Evolutionary conservation across 1,284 basidiomycete species (phyloP), one percentile per base, ranked within the genome.

Genomic region (Testicularia cyperi): DNA sequence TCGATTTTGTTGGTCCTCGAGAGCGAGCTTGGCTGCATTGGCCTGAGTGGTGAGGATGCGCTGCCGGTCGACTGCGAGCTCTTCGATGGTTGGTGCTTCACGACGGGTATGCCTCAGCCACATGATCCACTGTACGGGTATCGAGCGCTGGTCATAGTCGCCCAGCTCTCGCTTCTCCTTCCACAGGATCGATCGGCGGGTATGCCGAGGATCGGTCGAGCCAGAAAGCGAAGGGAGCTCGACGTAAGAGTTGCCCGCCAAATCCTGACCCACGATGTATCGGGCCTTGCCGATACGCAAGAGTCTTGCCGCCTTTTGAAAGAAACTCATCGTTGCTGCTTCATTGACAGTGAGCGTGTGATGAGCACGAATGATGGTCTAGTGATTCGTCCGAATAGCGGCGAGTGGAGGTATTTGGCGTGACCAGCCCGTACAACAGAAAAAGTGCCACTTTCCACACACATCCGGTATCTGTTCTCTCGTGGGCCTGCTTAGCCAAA

Each of bases 121-220:
- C 41, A 68, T 68, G 21, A 61, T 56, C 72, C 72, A 75, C 40
- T 75, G 72, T 6, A 70, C 64, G 5, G 72, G 71, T 16, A 75
- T 56, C 6, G 56, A 54, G 19, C 52, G 42, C 27, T 70, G 72
- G 32, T 72, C 70, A 36, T 72, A 68, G 38, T 73, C 70, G 12
- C 54, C 62, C 15, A 49, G 28, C 23, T 67, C 48, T 14, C 28
- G 28, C 9, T 69, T 67, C 26, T 57, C 51, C 19, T 38, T 46
- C 54, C 57, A 70, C 33, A 57, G 38, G 32, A 70, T 58, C 10
- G 52, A 43, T 4, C 70, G 51, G 1, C 65, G 61, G 5, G 71
- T 70, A 26, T 61, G 63, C 3, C 66, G 54, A 20, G 66, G 63
- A 61, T 72, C 71, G 13, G 32, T 26, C 12, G 58, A 60, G 8